These are phyloP conservation scores for Spiraea crenata DNA, from an alignment of 331 rosid genomes.

Conservation along the genomic window DNA sequence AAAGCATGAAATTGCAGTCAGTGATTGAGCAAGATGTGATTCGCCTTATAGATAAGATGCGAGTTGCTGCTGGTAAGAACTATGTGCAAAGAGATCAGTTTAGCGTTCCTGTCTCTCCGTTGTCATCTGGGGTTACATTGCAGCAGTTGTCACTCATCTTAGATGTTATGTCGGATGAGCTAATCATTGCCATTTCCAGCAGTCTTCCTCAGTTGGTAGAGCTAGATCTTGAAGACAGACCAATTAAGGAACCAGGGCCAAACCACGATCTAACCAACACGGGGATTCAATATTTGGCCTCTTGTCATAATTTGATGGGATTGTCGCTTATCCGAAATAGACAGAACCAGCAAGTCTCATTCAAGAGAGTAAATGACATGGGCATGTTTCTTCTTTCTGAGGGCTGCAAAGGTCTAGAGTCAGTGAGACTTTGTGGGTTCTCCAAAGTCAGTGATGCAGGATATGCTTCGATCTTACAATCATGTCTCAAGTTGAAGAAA, in stretches of 20 bases:
- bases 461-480: conserved; percentile 34
- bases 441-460: conserved; percentile 42
- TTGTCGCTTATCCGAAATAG: conserved; percentile 31
- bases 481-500: conserved; percentile 25
- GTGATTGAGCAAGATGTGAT: conserved; percentile 22
- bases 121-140: conserved; percentile 17
- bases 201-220: conserved; percentile 30
- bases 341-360: conserved; percentile 23
- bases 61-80: conserved; percentile 14
- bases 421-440: conserved; percentile 35
- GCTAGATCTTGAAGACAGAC: conserved; percentile 36
- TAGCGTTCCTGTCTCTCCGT: neutral
- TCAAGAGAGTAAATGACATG: conserved; percentile 34
- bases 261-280: conserved; percentile 22
- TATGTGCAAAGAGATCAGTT: neutral
- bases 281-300: conserved; percentile 28
- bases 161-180: conserved; percentile 30
- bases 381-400: conserved; percentile 34
- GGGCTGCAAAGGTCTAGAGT: conserved; percentile 28
- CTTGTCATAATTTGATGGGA: conserved; percentile 20
- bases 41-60: conserved; percentile 8
- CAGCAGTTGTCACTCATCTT: conserved; percentile 30
- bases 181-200: conserved; percentile 8
- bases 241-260: conserved; percentile 10
- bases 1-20: conserved; percentile 32